These are phyloP conservation scores for Somion occarium DNA, from an alignment of 1,284 basidiomycete species.

Conservation along the genomic window DNA sequence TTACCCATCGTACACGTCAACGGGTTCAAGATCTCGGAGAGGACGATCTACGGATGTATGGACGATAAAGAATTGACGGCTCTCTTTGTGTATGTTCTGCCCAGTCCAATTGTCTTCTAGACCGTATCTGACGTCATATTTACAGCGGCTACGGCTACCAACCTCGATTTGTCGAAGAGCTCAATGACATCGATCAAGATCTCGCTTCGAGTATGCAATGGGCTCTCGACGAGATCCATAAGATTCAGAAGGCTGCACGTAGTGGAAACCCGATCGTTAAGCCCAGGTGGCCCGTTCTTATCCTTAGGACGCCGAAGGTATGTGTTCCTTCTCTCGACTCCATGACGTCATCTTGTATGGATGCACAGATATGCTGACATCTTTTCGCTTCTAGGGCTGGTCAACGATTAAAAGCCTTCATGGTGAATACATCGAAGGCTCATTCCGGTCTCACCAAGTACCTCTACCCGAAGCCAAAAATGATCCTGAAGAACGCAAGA, in stretches of 20 bases:
- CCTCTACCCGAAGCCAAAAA: conserved; percentile 72
- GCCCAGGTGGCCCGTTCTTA: conserved; percentile 83
- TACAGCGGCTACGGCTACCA: conserved; percentile 81
- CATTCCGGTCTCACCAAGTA: conserved; percentile 74
- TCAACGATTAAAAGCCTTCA: conserved; percentile 61
- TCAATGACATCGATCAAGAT: conserved; percentile 58
- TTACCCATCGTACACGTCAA: conserved; percentile 86
- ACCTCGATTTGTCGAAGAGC: conserved; percentile 76
- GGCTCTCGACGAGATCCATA: conserved; percentile 72
- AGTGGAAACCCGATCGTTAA: conserved; percentile 72
- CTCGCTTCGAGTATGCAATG: conserved; percentile 81
- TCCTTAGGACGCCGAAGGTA: conserved; percentile 78
- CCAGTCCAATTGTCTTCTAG: neutral
- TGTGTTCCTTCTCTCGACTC: conserved; percentile 6
- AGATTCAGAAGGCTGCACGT: conserved; percentile 77
- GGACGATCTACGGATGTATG: conserved; percentile 88
- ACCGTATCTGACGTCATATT: conserved; percentile 8
- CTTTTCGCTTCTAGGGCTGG: no score
- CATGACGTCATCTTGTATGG: neutral
- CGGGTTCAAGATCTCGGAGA: conserved; percentile 83
- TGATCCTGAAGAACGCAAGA: conserved; percentile 54
- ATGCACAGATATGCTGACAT: conserved; percentile 11
- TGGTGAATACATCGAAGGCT: conserved; percentile 74
- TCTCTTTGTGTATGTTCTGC: conserved; percentile 52
- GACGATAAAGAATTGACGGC: conserved; percentile 75